These are phyloP conservation scores for Rhizophagus sp. DNA, from an alignment of 192 early-diverging fungal species.

Conservation along the genomic window DNA sequence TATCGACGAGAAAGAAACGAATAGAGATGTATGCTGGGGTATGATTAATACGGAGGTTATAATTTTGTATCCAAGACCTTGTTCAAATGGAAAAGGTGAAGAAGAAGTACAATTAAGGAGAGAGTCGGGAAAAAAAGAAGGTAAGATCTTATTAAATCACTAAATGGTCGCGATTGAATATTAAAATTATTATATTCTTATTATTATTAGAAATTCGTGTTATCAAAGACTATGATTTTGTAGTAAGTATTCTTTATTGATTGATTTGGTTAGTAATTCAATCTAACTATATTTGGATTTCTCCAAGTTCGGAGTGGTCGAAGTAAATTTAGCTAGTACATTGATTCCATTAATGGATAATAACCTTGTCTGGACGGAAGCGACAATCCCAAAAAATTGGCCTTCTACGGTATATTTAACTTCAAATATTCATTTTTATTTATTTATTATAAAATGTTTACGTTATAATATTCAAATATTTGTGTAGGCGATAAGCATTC, in stretches of 20 bases:
- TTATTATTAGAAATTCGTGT: neutral
- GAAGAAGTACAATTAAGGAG: conserved; percentile 35
- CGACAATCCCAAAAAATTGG: conserved; percentile 9
- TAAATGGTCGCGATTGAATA: conserved; percentile 27
- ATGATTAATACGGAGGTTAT: conserved; percentile 40
- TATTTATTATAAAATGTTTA: too few species aligned
- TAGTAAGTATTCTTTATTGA: neutral
- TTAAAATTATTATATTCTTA: neutral
- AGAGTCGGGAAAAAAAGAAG: conserved; percentile 36
- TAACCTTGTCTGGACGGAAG: neutral
- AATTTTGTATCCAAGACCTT: conserved; percentile 40
- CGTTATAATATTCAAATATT: neutral
- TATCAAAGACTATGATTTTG: neutral
- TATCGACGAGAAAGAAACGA: conserved; percentile 41
- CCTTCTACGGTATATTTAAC: neutral
- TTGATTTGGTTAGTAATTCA: conserved; percentile 5
- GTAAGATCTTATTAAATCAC: conserved; percentile 31
- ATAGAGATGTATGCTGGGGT: conserved; percentile 44
- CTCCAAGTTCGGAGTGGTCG: conserved; percentile 27
- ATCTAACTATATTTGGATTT: conserved; percentile 23
- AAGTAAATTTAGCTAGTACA: conserved; percentile 31
- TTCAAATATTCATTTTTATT: too few species aligned
- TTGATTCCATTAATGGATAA: conserved; percentile 6
- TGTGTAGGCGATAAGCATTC: conserved; percentile 38
- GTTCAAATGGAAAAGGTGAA: conserved; percentile 35